phyloP scores from a whole-genome alignment of 371 early-diverging fungal genomes.

The Mortierella sp. region DNA sequence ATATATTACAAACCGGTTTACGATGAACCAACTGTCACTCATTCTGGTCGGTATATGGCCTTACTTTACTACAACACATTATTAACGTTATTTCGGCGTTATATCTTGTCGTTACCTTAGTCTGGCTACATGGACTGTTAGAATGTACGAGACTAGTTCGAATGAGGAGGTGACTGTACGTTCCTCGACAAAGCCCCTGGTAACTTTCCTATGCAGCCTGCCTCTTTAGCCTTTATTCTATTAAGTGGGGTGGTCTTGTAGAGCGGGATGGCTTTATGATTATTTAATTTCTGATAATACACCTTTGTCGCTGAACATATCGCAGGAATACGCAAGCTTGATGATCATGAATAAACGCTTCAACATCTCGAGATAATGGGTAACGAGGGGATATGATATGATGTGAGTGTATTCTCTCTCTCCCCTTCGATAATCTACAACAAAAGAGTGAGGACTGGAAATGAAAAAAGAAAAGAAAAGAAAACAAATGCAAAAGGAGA shows the following conservation, averaged over 20 bases:
- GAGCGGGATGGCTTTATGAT: too few species aligned
- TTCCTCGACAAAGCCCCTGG: constrained; percentile 17
- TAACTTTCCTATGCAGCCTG: constrained; percentile 14
- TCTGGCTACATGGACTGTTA: constrained; percentile 9
- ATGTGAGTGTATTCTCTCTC: too few species aligned
- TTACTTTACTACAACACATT: neutral
- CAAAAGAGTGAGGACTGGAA: neutral
- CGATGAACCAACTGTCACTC: constrained; percentile 1
- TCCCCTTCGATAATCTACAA: too few species aligned
- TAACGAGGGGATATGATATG: too few species aligned
- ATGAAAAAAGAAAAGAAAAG: neutral
- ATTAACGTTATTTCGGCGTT: neutral
- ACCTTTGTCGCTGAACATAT: too few species aligned
- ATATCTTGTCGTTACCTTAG: constrained; percentile 7
- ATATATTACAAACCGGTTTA: constrained; percentile 34
- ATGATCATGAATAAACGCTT: too few species aligned
- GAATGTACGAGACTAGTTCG: constrained; percentile 17
- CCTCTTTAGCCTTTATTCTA: constrained; percentile 7
- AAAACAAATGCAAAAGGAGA: neutral
- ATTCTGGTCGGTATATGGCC: neutral
- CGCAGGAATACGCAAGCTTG: too few species aligned
- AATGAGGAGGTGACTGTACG: constrained; percentile 19
- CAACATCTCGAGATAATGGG: too few species aligned
- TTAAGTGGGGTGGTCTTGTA: too few species aligned
- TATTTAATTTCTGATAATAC: too few species aligned